These are phyloP conservation scores for Elsinoe ampelina DNA, from an alignment of 2,329 filamentous ascomycete species.

Conservation along the genomic window DNA sequence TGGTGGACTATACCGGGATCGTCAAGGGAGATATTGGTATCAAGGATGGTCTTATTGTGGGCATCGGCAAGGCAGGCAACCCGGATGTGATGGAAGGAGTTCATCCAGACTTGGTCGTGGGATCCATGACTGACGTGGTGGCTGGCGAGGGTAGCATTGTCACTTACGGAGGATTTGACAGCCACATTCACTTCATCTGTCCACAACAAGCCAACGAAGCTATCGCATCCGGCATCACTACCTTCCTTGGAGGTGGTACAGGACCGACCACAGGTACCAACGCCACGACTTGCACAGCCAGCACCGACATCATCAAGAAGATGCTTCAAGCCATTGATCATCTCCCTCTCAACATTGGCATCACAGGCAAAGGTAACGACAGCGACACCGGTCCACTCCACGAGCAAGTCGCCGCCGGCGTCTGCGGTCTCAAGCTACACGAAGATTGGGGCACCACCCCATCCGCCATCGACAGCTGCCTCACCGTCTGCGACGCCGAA, in stretches of 20 bases:
- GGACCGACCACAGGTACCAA: slow-evolving; percentile 87
- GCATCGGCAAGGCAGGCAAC: slow-evolving; percentile 89
- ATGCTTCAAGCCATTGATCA: slow-evolving; percentile 83
- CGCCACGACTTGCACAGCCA: slow-evolving; percentile 88
- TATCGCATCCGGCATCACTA: slow-evolving; percentile 77
- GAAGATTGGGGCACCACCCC: slow-evolving; percentile 95
- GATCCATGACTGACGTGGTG: slow-evolving; percentile 83
- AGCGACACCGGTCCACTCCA: slow-evolving; percentile 58
- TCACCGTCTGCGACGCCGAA: slow-evolving; percentile 75
- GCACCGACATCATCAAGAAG: slow-evolving; percentile 68
- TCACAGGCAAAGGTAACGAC: slow-evolving; percentile 93
- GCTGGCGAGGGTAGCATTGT: slow-evolving; percentile 85
- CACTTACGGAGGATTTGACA: slow-evolving; percentile 81
- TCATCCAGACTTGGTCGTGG: slow-evolving; percentile 66
- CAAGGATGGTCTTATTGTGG: slow-evolving; percentile 76
- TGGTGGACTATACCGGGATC: slow-evolving; percentile 86
- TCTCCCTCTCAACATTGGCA: slow-evolving; percentile 77
- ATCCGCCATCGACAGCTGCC: slow-evolving; percentile 79
- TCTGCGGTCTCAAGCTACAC: slow-evolving; percentile 84
- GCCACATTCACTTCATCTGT: slow-evolving; percentile 90
- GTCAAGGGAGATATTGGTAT: slow-evolving; percentile 96
- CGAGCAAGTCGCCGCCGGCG: slow-evolving; percentile 75
- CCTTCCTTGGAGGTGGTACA: slow-evolving; percentile 81
- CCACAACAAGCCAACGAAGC: slow-evolving; percentile 83
- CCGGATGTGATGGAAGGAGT: slow-evolving; percentile 96